phyloP scores from a whole-genome alignment of 1,284 basidiomycete species.

The Pseudozyma sp. region DNA sequence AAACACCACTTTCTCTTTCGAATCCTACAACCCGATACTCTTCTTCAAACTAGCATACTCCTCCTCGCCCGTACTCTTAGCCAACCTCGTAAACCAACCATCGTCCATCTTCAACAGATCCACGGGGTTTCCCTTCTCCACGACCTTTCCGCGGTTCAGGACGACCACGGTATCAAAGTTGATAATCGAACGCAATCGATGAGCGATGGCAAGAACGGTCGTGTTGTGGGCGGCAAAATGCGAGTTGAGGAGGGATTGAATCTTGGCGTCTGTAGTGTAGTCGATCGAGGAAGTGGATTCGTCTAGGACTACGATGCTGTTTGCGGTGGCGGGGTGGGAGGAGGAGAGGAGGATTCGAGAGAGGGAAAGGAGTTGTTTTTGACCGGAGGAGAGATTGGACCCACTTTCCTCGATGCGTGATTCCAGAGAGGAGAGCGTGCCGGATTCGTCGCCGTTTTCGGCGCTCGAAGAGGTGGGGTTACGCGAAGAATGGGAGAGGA shows the following conservation, averaged over 20 bases:
- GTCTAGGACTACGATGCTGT: conserved; percentile 69
- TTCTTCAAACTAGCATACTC: conserved; percentile 23
- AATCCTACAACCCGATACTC: conserved; percentile 9
- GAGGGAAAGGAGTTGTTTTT: conserved; percentile 68
- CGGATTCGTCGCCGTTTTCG: conserved; percentile 25
- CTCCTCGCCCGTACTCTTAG: conserved; percentile 31
- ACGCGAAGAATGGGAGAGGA: conserved; percentile 1
- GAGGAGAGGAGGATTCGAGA: conserved; percentile 66
- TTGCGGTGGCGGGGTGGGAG: conserved; percentile 10
- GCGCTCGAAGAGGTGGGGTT: background rate
- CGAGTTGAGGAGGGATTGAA: conserved; percentile 82
- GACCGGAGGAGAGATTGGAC: conserved; percentile 65
- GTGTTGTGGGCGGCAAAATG: conserved; percentile 78
- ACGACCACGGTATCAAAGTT: conserved; percentile 83
- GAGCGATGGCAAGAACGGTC: conserved; percentile 82
- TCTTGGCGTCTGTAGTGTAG: conserved; percentile 82
- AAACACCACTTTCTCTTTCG: background rate
- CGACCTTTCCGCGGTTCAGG: conserved; percentile 79
- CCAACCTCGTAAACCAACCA: conserved; percentile 77
- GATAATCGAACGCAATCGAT: conserved; percentile 80
- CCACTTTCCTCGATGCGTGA: conserved; percentile 65
- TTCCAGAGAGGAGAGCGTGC: conserved; percentile 60
- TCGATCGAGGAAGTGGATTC: conserved; percentile 83
- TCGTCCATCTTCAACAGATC: conserved; percentile 73
- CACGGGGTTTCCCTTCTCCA: conserved; percentile 78